Base-by-base conservation (phyloP, 805 yeast genomes). In the Yarrowia sp. region DNA sequence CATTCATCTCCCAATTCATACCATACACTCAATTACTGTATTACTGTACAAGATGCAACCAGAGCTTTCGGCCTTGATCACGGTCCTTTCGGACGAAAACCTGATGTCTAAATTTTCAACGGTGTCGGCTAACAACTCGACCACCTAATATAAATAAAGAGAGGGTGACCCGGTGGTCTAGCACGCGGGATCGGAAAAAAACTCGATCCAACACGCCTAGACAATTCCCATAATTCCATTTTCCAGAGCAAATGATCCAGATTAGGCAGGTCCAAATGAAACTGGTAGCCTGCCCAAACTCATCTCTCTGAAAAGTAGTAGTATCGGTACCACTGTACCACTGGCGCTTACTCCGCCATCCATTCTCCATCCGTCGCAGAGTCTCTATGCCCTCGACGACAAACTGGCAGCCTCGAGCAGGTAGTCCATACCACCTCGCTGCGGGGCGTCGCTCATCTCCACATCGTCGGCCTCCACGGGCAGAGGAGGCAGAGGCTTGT, bases 331-430 rank as follows among this genome's bases (percentile, higher is more conserved):
- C 9, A 17, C 26, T 40, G 22, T 38, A 21, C 44, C 10, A 21
- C 44, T 21, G 28, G 12, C 22, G n/a, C 30, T 35, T n/a, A 8
- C 30, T 26, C 30, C 30, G 30, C 30, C 30, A 26, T 4, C 30
- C 30, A 26, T 26, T 4, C 30, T 26, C 30, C 8, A 4, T 26
- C 30, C 8, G 30, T 26, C 30, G 30, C 40, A n/a, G 9, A 10
- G 17, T 35, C 19, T 9, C n/a, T 30, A 48, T 16, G 62, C 62
- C 21, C 51, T 19, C 26, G 56, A 44, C 16, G 65, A 67, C 33
- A 71, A 71, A 16, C 71, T 71, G 11, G 74, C 74, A 21, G 74
- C 74, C 56, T 71, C 71, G 38, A 71, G 52, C 43, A 71, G 49
- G 9, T 68, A 71, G 51, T 71, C 74, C 74, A 71, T 71, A 12